Conservation (phyloP, 2,329 filamentous ascomycete genomes). For the Diplodia corticola region DNA sequence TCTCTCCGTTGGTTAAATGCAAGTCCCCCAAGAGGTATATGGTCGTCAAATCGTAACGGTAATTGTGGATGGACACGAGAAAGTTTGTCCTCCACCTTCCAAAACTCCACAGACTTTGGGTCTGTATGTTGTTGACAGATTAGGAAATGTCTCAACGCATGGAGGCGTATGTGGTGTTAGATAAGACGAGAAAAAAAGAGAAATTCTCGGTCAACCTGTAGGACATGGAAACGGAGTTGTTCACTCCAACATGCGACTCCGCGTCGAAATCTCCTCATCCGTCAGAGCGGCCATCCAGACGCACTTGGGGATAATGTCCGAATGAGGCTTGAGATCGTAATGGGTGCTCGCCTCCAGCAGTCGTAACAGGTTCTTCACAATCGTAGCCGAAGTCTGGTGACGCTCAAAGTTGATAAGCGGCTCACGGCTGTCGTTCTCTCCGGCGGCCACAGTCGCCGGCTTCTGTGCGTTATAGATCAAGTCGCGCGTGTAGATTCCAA, state of each 20-base stretch:
- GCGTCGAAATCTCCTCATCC: conserved; percentile 67
- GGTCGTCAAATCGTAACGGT: conserved; percentile 9
- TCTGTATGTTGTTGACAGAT: not conserved
- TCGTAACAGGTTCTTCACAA: conserved; percentile 76
- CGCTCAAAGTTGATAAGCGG: conserved; percentile 81
- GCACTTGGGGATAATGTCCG: conserved; percentile 75
- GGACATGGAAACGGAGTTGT: not conserved
- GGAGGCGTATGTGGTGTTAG: not conserved
- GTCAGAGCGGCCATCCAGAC: conserved; percentile 79
- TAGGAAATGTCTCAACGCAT: conserved; percentile 11
- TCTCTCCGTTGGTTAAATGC: conserved; percentile 9
- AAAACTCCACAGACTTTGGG: not conserved
- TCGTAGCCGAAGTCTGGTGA: conserved; percentile 71
- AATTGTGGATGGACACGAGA: not conserved
- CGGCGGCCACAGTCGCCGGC: conserved; percentile 51
- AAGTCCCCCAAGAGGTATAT: conserved; percentile 7
- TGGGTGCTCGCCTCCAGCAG: conserved; percentile 76
- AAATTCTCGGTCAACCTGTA: not conserved
- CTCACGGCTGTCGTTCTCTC: conserved; percentile 59
- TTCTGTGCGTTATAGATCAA: conserved; percentile 79
- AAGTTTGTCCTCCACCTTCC: too few relatives aligned
- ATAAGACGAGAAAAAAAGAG: not conserved
- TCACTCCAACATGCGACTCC: conserved; percentile 25
- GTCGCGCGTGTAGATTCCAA: conserved; percentile 79
- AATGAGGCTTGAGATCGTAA: conserved; percentile 72